phyloP scores from a whole-genome alignment of 148 eudicot genomes.

The Cornus controversa region DNA sequence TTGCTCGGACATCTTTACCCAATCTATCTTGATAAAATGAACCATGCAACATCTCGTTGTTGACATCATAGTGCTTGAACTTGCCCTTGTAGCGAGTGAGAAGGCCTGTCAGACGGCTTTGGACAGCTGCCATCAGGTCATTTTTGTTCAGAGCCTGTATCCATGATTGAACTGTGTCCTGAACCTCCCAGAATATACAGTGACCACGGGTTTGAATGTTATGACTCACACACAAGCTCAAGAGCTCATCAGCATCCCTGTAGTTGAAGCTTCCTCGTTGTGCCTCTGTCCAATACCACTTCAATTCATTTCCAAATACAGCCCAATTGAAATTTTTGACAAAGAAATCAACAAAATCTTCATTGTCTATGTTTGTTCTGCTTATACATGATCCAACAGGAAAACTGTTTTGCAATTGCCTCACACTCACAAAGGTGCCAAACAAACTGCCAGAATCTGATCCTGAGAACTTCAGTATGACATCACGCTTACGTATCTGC shows the following conservation, averaged over 20 bases:
- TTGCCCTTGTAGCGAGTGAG: conserved; percentile 86
- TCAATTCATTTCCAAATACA: conserved; percentile 87
- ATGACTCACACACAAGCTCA: conserved; percentile 55
- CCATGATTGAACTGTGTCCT: conserved; percentile 66
- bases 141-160: conserved; percentile 40
- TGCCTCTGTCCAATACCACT: conserved; percentile 95
- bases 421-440: conserved; percentile 57
- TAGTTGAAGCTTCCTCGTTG: conserved; percentile 76
- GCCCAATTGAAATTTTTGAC: conserved; percentile 88
- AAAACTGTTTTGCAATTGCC: conserved; percentile 68
- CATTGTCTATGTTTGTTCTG: conserved; percentile 76
- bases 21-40: conserved; percentile 74
- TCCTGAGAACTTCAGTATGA: conserved; percentile 56
- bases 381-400: conserved; percentile 78
- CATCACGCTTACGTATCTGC: conserved; percentile 90
- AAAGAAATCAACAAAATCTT: conserved; percentile 79
- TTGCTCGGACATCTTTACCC: conserved; percentile 67
- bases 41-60: conserved; percentile 95
- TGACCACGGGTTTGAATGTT: conserved; percentile 79
- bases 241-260: conserved; percentile 79
- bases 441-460: conserved; percentile 28
- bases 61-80: conserved; percentile 92
- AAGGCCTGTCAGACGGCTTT: conserved; percentile 67
- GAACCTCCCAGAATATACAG: conserved; percentile 97
- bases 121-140: conserved; percentile 61